Evolutionary conservation across 148 eudicot genomes (phyloP).

Genomic region (Camellia japonica): DNA sequence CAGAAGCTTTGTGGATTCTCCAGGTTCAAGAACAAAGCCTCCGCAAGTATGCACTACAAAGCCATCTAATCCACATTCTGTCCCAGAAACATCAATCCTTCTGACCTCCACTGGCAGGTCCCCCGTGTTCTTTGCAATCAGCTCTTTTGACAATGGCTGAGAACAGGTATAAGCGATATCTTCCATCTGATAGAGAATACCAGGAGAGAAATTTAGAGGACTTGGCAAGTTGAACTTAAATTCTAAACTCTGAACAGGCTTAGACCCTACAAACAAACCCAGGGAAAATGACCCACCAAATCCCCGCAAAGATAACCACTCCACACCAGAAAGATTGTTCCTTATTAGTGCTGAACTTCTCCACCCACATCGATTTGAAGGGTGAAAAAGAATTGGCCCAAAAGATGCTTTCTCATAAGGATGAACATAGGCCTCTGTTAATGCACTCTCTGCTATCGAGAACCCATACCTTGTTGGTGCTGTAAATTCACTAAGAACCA

Average conservation of each 20-base stretch:
- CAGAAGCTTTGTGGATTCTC: conserved; percentile 54
- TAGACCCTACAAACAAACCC: conserved; percentile 53
- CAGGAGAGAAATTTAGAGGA: conserved; percentile 37
- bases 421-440: conserved; percentile 69
- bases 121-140: conserved; percentile 63
- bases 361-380: conserved; percentile 78
- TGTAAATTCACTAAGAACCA: conserved; percentile 33
- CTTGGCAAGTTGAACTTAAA: conserved; percentile 47
- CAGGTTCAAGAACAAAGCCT: conserved; percentile 68
- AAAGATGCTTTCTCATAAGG: conserved; percentile 57
- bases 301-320: conserved; percentile 69
- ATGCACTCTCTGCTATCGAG: conserved; percentile 46
- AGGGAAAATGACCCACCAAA: conserved; percentile 72
- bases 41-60: conserved; percentile 61
- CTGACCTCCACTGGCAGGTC: conserved; percentile 59
- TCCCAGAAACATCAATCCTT: conserved; percentile 66
- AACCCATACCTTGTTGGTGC: conserved; percentile 57
- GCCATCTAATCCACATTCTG: conserved; percentile 74
- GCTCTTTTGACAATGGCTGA: conserved; percentile 50
- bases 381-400: conserved; percentile 82
- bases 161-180: conserved; percentile 39
- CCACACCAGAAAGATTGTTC: conserved; percentile 88
- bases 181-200: conserved; percentile 9
- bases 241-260: conserved; percentile 49
- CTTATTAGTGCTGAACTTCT: conserved; percentile 70